A percentile compares a stretch with the other conserved stretches of the same genome.
Conservation (phyloP, 495 filamentous ascomycete species). For the Penicillium dipodomyicola region DNA sequence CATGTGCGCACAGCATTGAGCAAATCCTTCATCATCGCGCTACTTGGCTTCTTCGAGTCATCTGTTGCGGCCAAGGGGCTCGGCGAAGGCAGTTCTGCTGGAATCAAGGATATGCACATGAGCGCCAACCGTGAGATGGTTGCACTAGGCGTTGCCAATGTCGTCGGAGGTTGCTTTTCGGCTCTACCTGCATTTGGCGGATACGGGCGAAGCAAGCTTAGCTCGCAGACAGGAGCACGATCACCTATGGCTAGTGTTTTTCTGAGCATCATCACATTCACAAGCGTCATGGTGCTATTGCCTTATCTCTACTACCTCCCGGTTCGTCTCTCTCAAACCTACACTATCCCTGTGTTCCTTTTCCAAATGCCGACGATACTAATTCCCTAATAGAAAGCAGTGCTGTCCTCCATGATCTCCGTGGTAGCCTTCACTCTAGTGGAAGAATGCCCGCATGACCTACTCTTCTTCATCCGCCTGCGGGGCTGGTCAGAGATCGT, state of each 20-base stretch:
- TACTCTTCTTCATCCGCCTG: conserved; percentile 84
- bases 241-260: conserved; percentile 91
- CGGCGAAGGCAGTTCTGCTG: conserved; percentile 56
- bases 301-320: conserved; percentile 95
- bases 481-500: conserved; percentile 79
- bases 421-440: conserved; percentile 93
- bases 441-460: conserved; percentile 90
- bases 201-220: conserved; percentile 95
- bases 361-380: not conserved
- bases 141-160: conserved; percentile 84
- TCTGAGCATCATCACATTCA: conserved; percentile 74
- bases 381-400: conserved; percentile 66
- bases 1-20: conserved; percentile 84
- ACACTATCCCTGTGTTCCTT: not conserved
- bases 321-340: conserved; percentile 47
- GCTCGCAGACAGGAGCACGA: conserved; percentile 82
- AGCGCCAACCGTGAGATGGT: conserved; percentile 94
- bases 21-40: conserved; percentile 88
- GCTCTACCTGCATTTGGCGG: conserved; percentile 91
- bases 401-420: conserved; percentile 90
- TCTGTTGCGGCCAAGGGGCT: conserved; percentile 95
- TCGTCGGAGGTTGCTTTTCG: conserved; percentile 88
- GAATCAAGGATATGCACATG: conserved; percentile 70
- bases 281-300: conserved; percentile 75
- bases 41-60: conserved; percentile 97